These are phyloP conservation scores for Penicillium olsonii DNA, from an alignment of 2,329 filamentous ascomycete species.

Conservation along the genomic window DNA sequence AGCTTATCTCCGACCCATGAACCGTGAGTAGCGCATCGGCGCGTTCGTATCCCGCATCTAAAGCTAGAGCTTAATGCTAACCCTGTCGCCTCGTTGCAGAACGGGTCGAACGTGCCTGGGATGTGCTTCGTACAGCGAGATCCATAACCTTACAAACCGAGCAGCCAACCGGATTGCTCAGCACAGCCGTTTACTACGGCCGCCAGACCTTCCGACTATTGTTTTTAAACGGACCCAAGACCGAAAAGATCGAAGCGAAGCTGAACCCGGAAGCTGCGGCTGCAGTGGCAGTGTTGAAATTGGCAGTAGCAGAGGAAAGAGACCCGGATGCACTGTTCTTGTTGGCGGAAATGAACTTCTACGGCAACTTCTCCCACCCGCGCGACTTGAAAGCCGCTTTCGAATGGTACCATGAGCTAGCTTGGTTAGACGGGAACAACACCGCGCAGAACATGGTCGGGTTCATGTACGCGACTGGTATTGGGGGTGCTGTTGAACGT, in stretches of 20 bases:
- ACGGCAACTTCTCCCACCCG: conserved; percentile 88
- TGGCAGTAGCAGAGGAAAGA: conserved; percentile 56
- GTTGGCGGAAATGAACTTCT: conserved; percentile 93
- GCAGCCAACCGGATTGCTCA: conserved; percentile 61
- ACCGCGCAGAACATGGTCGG: conserved; percentile 96
- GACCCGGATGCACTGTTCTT: conserved; percentile 81
- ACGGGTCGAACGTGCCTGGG: conserved; percentile 34
- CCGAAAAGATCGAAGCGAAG: conserved; percentile 44
- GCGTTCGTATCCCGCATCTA: neutral
- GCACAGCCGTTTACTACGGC: conserved; percentile 60
- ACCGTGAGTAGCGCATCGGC: conserved; percentile 27
- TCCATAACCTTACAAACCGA: conserved; percentile 27
- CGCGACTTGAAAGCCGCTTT: conserved; percentile 79
- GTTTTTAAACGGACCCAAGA: conserved; percentile 63
- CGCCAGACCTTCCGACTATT: conserved; percentile 64
- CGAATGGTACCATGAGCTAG: conserved; percentile 75
- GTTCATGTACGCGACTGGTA: conserved; percentile 91
- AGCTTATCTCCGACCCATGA: conserved; percentile 24
- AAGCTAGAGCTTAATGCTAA: conserved; percentile 9
- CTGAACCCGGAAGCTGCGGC: conserved; percentile 50
- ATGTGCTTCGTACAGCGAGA: conserved; percentile 31
- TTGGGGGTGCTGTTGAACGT: conserved; percentile 75
- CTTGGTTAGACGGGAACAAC: conserved; percentile 75
- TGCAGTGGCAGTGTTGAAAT: conserved; percentile 60
- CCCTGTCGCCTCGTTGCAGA: conserved; percentile 21